Percentiles rank a stretch among this genome's conserved stretches.
Evolutionary conservation across 2,329 filamentous ascomycete species (phyloP).

Genomic region (Parastagonospora nodorum): DNA sequence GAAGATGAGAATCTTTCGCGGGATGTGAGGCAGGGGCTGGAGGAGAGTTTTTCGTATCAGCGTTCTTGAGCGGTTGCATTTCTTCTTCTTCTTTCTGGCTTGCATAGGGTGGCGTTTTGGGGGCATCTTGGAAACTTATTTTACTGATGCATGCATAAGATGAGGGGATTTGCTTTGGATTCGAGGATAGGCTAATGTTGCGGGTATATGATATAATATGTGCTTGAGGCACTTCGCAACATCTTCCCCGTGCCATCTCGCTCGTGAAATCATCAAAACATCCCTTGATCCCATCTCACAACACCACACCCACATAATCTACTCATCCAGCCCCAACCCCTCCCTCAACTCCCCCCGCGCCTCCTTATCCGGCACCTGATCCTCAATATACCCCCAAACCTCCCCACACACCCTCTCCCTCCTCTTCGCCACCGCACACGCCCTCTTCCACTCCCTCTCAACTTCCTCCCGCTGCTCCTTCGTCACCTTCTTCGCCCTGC

Average conservation of each 20-base stretch:
- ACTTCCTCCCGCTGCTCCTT: slow-evolving; percentile 54
- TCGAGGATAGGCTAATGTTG: too few species aligned
- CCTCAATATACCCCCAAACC: slow-evolving; percentile 57
- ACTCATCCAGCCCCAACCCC: slow-evolving; percentile 44
- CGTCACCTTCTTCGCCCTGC: slow-evolving; percentile 53
- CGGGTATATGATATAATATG: too few species aligned
- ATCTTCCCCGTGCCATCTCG: too few species aligned
- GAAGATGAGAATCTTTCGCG: slow-evolving; percentile 15
- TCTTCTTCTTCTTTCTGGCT: slow-evolving; percentile 5
- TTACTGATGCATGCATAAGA: neutral
- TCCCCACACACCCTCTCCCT: slow-evolving; percentile 57
- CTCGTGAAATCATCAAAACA: too few species aligned
- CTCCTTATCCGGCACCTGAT: slow-evolving; percentile 54
- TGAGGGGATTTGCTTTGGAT: too few species aligned
- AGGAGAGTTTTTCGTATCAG: slow-evolving; percentile 22
- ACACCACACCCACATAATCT: neutral
- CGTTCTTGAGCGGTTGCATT: slow-evolving; percentile 14
- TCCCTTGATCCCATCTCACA: neutral
- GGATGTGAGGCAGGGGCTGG: slow-evolving; percentile 15
- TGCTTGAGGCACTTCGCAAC: too few species aligned
- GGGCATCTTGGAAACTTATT: neutral
- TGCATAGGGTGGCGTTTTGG: too few species aligned
- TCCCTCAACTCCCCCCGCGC: slow-evolving; percentile 58
- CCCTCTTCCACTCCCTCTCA: slow-evolving; percentile 53
- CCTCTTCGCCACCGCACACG: slow-evolving; percentile 43